Base-by-base conservation (phyloP, 345 rosid species). In the Gossypium bickii region DNA sequence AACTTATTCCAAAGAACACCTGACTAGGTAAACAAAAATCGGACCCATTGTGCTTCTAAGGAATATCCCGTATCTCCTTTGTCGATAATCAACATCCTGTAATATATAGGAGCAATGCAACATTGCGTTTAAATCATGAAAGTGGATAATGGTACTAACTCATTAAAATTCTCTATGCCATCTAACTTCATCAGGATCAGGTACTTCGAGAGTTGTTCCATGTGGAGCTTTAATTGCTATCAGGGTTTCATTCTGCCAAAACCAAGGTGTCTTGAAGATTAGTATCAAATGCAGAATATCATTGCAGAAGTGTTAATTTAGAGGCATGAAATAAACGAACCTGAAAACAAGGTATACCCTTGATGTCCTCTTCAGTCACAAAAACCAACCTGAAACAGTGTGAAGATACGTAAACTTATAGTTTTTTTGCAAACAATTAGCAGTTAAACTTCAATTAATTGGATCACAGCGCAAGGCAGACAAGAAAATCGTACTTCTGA, bases 211-310 rank as follows among this genome's bases (percentile, higher is more conserved):
- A 20, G 99, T 95, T 70, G 99, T 95, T 76, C 99, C 98, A 75
- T 95, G 97, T 44, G 98, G 98, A 85, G 98, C 97, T 88, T 95
- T 93, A 74, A 95, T 84, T 77, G 97, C 98, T 79, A 93, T 93
- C 66, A 95, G 86, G 64, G 97, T 95, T 86, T 95, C 86, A 79
- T 95, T 95, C 98, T 93, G 89, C 78, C 57, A 80, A 48, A 73
- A 43, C 73, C 64, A 63, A 77, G 74, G 76, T 62, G 67, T 58
- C 51, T 51, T 58, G 29, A 44, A 75, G 72, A 85, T 60, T 67
- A 56, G 67, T 25, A 29, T 47, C 17, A 22, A 34, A 61, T 55
- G 29, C 9, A 34, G 15, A 55, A 71, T 17, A 68, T 9, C 67
- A 70, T 52, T 29, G 38, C 64, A 27, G 59, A 72, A 70, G 69